A percentile compares a stretch with the other conserved stretches of the same genome.
These are phyloP conservation scores for Salix suchowensis DNA, from an alignment of 345 rosid species.

Conservation along the genomic window DNA sequence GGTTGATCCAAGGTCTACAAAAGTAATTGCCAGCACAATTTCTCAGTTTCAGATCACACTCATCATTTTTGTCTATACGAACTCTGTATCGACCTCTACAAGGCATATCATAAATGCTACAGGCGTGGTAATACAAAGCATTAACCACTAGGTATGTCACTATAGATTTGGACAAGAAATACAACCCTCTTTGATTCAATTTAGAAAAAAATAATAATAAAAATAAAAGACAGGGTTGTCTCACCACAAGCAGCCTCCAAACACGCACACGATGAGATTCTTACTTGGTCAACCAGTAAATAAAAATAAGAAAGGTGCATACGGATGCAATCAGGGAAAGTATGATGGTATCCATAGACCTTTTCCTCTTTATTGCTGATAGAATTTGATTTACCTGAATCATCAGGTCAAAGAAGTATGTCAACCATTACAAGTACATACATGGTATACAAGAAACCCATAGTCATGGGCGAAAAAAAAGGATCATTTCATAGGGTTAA, in stretches of 20 bases:
- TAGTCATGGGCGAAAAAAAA: background rate
- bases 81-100: conserved; percentile 10
- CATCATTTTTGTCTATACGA: conserved; percentile 1
- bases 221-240: background rate
- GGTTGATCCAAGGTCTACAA: background rate
- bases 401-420: background rate
- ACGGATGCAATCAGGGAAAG: conserved; percentile 92
- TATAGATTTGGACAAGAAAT: conserved; percentile 14
- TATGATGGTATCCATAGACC: conserved; percentile 90
- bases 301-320: conserved; percentile 85
- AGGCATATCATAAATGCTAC: conserved; percentile 9
- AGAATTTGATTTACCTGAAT: conserved; percentile 84
- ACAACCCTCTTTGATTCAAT: conserved; percentile 14
- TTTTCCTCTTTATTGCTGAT: conserved; percentile 83
- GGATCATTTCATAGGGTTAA: background rate
- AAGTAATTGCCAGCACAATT: background rate
- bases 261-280: conserved; percentile 12
- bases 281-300: conserved; percentile 93
- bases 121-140: conserved; percentile 15
- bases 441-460: background rate
- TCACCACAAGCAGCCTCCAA: conserved; percentile 18
- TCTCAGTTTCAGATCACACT: background rate
- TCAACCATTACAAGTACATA: background rate
- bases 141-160: conserved; percentile 14
- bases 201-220: background rate